phyloP scores from a whole-genome alignment of 2,329 filamentous ascomycete species.

The Arthrobotrys sinensis region DNA sequence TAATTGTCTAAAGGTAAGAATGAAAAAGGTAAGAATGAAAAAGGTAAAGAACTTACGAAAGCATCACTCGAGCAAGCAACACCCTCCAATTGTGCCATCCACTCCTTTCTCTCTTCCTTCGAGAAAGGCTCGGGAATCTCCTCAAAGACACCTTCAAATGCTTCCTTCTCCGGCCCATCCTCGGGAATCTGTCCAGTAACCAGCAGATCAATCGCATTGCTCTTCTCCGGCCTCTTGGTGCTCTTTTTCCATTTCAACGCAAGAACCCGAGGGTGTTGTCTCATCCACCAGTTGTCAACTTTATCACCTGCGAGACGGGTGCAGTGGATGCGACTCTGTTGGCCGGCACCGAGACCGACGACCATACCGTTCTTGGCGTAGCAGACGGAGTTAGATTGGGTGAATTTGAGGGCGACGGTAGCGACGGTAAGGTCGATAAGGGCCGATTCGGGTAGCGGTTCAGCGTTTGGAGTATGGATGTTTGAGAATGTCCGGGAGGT shows the following conservation, averaged over 20 bases:
- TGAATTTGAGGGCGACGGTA: slow-evolving; percentile 98
- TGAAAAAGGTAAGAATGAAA: background rate
- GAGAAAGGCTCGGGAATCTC: slow-evolving; percentile 88
- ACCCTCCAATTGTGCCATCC: slow-evolving; percentile 84
- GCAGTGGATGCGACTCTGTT: slow-evolving; percentile 98
- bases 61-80: slow-evolving; percentile 94
- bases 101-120: slow-evolving; percentile 84
- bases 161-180: slow-evolving; percentile 78
- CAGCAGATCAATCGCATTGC: slow-evolving; percentile 95
- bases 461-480: slow-evolving; percentile 88
- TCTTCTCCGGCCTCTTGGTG: slow-evolving; percentile 96
- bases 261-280: slow-evolving; percentile 92
- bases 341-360: slow-evolving; percentile 92
- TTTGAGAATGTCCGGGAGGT: slow-evolving; percentile 86
- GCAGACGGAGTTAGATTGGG: slow-evolving; percentile 98
- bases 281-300: slow-evolving; percentile 99
- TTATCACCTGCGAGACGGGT: slow-evolving; percentile 97
- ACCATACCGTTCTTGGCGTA: slow-evolving; percentile 95
- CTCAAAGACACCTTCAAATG: slow-evolving; percentile 91
- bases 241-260: slow-evolving; percentile 97
- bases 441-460: slow-evolving; percentile 82
- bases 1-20: background rate
- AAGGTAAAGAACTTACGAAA: slow-evolving; percentile 78
- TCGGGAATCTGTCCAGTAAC: slow-evolving; percentile 91
- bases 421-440: slow-evolving; percentile 92